Evolutionary conservation across 192 early-diverging fungal genomes (phyloP).

Genomic region (Coemansia umbellata): DNA sequence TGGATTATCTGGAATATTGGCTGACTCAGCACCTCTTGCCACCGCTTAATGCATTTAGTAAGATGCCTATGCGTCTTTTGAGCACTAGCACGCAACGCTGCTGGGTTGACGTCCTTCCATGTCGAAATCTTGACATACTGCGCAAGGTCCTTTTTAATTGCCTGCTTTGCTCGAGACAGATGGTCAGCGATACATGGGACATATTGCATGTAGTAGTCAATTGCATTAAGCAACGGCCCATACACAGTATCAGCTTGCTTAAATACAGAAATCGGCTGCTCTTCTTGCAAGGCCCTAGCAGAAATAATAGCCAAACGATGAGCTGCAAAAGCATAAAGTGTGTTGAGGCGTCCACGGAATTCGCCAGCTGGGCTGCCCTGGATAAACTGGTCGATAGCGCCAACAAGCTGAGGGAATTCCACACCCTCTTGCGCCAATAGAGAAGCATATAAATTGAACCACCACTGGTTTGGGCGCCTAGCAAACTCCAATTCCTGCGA

Average conservation of each 20-base stretch:
- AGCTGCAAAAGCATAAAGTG: slow-evolving; percentile 58
- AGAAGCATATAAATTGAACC: slow-evolving; percentile 77
- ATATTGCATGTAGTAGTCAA: slow-evolving; percentile 82
- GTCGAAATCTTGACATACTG: slow-evolving; percentile 93
- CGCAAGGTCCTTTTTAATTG: slow-evolving; percentile 83
- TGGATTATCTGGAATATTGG: slow-evolving; percentile 60
- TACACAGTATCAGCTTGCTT: slow-evolving; percentile 19
- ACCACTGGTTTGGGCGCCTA: slow-evolving; percentile 67
- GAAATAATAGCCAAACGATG: slow-evolving; percentile 22
- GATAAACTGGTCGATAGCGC: slow-evolving; percentile 78
- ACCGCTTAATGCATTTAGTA: slow-evolving; percentile 85
- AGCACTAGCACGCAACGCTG: slow-evolving; percentile 85
- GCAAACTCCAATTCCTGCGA: slow-evolving; percentile 73
- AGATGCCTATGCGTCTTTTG: slow-evolving; percentile 88
- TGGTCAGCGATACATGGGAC: slow-evolving; percentile 52
- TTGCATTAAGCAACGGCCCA: slow-evolving; percentile 59
- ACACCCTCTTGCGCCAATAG: slow-evolving; percentile 12
- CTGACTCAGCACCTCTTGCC: slow-evolving; percentile 69
- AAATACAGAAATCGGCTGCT: background rate
- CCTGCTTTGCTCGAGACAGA: slow-evolving; percentile 58
- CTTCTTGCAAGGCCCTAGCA: background rate
- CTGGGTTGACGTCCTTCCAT: slow-evolving; percentile 96
- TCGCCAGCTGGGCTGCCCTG: slow-evolving; percentile 75
- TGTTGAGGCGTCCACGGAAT: slow-evolving; percentile 68
- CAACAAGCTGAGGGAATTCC: slow-evolving; percentile 42